Evolutionary conservation across 768 basidiomycete genomes (phyloP).

Genomic region (Terana coerulea): DNA sequence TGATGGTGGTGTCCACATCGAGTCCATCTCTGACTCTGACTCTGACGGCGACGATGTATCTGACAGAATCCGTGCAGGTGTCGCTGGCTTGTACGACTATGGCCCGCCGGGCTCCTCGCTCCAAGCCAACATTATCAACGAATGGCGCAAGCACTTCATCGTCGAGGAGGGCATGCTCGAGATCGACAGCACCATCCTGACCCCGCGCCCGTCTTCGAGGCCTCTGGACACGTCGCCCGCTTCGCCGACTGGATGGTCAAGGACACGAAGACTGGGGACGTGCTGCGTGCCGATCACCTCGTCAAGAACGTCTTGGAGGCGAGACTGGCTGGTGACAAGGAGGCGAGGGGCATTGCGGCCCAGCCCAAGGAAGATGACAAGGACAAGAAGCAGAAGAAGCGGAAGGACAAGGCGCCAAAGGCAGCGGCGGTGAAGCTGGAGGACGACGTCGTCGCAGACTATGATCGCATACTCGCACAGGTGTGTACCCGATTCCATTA

Average conservation of each 20-base stretch:
- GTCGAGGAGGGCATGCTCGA: constrained; percentile 98
- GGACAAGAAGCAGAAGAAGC: constrained; percentile 67
- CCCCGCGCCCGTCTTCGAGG: constrained; percentile 92
- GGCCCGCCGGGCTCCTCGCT: constrained; percentile 94
- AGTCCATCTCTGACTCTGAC: constrained; percentile 31
- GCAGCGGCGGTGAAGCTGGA: constrained; percentile 63
- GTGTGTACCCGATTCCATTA: constrained; percentile 43
- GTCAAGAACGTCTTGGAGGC: constrained; percentile 92
- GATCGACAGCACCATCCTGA: constrained; percentile 98
- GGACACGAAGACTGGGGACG: constrained; percentile 91
- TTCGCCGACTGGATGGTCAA: constrained; percentile 99
- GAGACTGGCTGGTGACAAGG: constrained; percentile 83
- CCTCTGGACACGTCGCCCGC: constrained; percentile 95
- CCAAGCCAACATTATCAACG: constrained; percentile 93
- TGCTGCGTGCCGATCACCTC: constrained; percentile 94
- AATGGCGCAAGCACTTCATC: constrained; percentile 98
- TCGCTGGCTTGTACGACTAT: constrained; percentile 97
- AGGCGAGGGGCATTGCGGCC: constrained; percentile 76
- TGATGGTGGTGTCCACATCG: constrained; percentile 30
- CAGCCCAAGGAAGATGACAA: constrained; percentile 47
- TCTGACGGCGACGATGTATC: neutral
- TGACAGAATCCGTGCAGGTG: constrained; percentile 48
- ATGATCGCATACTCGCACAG: constrained; percentile 85
- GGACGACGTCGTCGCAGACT: constrained; percentile 71
- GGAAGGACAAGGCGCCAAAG: constrained; percentile 74